Base-by-base conservation (phyloP, 352 stramenopile genomes). In the Phytophthora ramorum region DNA sequence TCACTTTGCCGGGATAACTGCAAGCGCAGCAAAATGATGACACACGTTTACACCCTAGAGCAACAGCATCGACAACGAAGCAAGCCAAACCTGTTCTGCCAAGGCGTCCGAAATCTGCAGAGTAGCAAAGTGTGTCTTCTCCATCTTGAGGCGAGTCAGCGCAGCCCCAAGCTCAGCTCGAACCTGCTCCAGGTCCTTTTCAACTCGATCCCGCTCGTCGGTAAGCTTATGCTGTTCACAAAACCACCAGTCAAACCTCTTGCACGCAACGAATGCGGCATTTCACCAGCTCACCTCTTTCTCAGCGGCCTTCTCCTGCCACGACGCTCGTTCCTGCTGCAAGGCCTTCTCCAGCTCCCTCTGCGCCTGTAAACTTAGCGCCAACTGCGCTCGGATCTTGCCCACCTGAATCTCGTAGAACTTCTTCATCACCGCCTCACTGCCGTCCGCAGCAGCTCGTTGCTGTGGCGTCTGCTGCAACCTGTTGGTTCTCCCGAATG, bases 371-470 rank as follows among this genome's bases (percentile, higher is more conserved):
- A 79, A 69, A 41, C 71, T 69, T 8, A 87, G 41, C 0, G 64
- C 68, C 24, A 93, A 63, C 58, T 95, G 84, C 19, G 71, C 58
- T 44, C 86, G 81, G 30, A 93, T 83, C 63, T 91, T 87, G 12
- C 85, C 79, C n/a, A 92, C 85, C 56, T 93, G 85, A 20, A 85
- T 78, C 66, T 93, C 82, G 63, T 92, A 95, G 46, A 93, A 92
- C 62, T 87, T 88, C 57, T 88, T 85, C 81, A 93, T 89, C 35
- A 91, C 69, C 56, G 46, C 49, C 45, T 71, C 68, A 22, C 52
- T 72, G 13, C 55, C 53, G 4, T 74, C 46, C 1, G 48, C 47
- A 4, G 41, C 14, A 62, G 44, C 17, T 16, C 7, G 28, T 44
- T 48, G 41, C 32, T 20, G 50, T 16, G 43, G 35, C 5, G 41